Percentiles rank a stretch among this genome's conserved stretches.
Conservation (phyloP, 2,329 filamentous ascomycete species). For the Alternaria conjuncta region DNA sequence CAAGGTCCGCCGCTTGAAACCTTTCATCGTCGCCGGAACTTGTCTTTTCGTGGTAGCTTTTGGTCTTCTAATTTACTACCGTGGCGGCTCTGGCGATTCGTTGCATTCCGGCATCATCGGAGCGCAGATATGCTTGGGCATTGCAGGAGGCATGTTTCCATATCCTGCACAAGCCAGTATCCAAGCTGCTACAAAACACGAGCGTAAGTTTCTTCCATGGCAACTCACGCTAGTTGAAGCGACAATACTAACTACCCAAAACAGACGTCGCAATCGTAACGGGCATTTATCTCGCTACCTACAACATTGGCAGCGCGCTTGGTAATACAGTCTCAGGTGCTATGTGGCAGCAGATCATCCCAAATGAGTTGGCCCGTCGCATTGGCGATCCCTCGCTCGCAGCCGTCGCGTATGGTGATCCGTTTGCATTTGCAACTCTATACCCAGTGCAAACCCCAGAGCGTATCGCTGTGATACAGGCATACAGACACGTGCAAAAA, state of each 20-base stretch:
- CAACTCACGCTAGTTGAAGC: neutral
- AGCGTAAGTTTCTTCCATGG: conserved; percentile 33
- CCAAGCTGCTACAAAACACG: conserved; percentile 58
- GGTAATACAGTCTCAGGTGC: conserved; percentile 67
- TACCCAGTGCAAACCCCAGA: conserved; percentile 55
- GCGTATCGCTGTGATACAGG: conserved; percentile 52
- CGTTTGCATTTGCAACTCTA: conserved; percentile 45
- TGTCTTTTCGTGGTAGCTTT: conserved; percentile 68
- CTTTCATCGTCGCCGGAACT: conserved; percentile 67
- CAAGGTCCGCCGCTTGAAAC: conserved; percentile 64
- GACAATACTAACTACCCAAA: neutral
- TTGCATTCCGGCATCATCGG: conserved; percentile 65
- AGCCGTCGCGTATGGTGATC: conserved; percentile 49
- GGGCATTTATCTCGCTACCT: conserved; percentile 67
- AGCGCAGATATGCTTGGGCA: conserved; percentile 66
- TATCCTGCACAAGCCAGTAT: conserved; percentile 60
- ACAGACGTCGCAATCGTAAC: conserved; percentile 67
- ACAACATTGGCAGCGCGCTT: conserved; percentile 67
- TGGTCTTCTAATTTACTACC: conserved; percentile 67
- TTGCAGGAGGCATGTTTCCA: conserved; percentile 68
- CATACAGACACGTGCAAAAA: conserved; percentile 56
- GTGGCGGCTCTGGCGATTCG: conserved; percentile 55
- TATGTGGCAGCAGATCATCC: conserved; percentile 64
- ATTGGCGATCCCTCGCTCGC: conserved; percentile 54
- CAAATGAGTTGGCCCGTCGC: conserved; percentile 50